These are phyloP conservation scores for Hemileccinum rubropunctum DNA, from an alignment of 768 basidiomycete species.

Conservation along the genomic window DNA sequence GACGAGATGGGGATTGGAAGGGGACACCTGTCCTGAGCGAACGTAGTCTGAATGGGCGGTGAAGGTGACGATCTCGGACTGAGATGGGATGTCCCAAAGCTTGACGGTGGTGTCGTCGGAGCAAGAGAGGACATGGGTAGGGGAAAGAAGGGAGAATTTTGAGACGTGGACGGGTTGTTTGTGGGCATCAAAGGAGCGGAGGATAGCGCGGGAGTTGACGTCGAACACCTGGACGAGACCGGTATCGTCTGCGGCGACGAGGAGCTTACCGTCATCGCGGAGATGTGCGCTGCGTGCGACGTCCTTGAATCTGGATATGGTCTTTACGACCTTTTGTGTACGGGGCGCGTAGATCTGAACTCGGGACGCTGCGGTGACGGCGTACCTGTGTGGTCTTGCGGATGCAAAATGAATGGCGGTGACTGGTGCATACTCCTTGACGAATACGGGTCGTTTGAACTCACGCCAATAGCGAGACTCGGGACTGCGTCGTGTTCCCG, in stretches of 20 bases:
- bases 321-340: conserved; percentile 95
- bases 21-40: conserved; percentile 85
- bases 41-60: conserved; percentile 92
- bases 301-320: conserved; percentile 95
- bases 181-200: conserved; percentile 89
- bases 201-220: conserved; percentile 87
- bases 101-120: conserved; percentile 95
- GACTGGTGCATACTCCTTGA: conserved; percentile 96
- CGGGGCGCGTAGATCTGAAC: conserved; percentile 95
- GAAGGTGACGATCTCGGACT: conserved; percentile 76
- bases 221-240: conserved; percentile 93
- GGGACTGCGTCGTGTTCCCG: conserved; percentile 57
- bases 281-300: conserved; percentile 88
- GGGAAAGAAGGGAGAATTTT: conserved; percentile 79
- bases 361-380: conserved; percentile 90
- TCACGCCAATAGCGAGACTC: conserved; percentile 87
- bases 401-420: conserved; percentile 92
- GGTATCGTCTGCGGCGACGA: conserved; percentile 93
- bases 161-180: conserved; percentile 96
- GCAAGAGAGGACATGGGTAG: conserved; percentile 87
- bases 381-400: conserved; percentile 87
- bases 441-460: conserved; percentile 87
- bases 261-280: conserved; percentile 88
- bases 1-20: conserved; percentile 77
- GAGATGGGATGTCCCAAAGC: conserved; percentile 94